phyloP scores from a whole-genome alignment of 805 yeast genomes.

The Saturnispora gosingensis region DNA sequence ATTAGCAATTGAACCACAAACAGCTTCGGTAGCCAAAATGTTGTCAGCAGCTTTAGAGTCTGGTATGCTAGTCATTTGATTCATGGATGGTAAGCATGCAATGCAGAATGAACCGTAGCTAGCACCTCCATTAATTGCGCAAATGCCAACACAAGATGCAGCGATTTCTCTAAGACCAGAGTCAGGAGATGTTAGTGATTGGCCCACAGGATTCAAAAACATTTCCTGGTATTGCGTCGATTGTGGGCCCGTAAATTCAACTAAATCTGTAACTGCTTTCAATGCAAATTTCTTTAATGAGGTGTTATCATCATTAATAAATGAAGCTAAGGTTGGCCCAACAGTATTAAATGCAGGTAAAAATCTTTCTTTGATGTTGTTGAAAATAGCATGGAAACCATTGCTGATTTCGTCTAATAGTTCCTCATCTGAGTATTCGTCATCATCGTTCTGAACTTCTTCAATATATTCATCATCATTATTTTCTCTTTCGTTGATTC shows the following conservation, averaged over 20 bases:
- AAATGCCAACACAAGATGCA: conserved; percentile 72
- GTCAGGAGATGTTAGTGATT: conserved; percentile 53
- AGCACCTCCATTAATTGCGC: conserved; percentile 73
- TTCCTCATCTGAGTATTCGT: conserved; percentile 83
- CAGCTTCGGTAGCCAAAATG: conserved; percentile 78
- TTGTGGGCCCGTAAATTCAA: conserved; percentile 69
- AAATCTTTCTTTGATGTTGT: conserved; percentile 47
- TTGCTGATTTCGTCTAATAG: conserved; percentile 78
- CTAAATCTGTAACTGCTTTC: conserved; percentile 68
- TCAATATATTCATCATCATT: conserved; percentile 83
- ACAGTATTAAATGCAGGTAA: conserved; percentile 55
- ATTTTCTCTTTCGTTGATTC: conserved; percentile 63
- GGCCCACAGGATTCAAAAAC: conserved; percentile 57
- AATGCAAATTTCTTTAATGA: conserved; percentile 69
- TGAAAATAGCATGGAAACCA: conserved; percentile 62
- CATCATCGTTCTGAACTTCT: conserved; percentile 77
- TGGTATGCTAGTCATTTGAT: conserved; percentile 63
- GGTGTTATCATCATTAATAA: conserved; percentile 57
- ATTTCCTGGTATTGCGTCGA: conserved; percentile 56
- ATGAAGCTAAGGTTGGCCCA: conserved; percentile 52
- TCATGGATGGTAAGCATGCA: conserved; percentile 64
- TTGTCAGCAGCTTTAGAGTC: conserved; percentile 84
- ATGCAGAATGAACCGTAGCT: conserved; percentile 53
- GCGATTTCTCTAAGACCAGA: conserved; percentile 82
- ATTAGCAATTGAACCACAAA: conserved; percentile 75